Evolutionary conservation across 2,329 filamentous ascomycete genomes (phyloP), one percentile per base, ranked within the genome.

Genomic region (Metarhizium brunneum): DNA sequence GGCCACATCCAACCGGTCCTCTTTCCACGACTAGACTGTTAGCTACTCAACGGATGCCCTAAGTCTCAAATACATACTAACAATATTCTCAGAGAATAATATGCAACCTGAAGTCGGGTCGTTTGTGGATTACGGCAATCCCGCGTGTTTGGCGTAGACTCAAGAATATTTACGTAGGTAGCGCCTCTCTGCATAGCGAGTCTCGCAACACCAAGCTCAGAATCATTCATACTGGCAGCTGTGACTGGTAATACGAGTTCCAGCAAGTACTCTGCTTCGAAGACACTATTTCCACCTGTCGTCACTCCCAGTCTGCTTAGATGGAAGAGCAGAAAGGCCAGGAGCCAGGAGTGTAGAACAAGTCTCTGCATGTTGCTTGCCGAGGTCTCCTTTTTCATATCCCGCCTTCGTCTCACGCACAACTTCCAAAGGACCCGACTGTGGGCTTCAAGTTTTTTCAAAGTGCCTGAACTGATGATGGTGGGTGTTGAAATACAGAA

Each of bases 1-100:
- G 32, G 89, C 88, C 50, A 91, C 80, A 56, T 92, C 87, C 14
- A 87, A 75, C 45, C 86, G 81, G 45, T 82, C 77, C 64, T 91
- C 85, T 62, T 84, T 83, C 84, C 86, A 95, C 35, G 85, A 81
- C 89, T 92, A 52, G 18, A 10, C 50, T 11, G 53, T 67, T 52
- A 69, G 64, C 29, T 30, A 14, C 10, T 48, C 11, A 6, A 3
- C 45, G 3, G 11, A 16, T 30, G 13, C 45, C 4, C 2, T 30
- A 2, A 30, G 7, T 16, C 11, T 16, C 20, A 48, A 13, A 14
- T 48, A 20, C 77, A 68, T 70, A 90, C 90, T 69, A 94, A 68
- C 36, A 79, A 77, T 42, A 83, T 83, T 36, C 88, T 79, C 57
- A 90, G 68, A 4, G 84, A 78, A 45, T 84, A 77, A 62, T 88